Evolutionary conservation across 306 rosid species (phyloP).

Genomic region (Prunus padus): DNA sequence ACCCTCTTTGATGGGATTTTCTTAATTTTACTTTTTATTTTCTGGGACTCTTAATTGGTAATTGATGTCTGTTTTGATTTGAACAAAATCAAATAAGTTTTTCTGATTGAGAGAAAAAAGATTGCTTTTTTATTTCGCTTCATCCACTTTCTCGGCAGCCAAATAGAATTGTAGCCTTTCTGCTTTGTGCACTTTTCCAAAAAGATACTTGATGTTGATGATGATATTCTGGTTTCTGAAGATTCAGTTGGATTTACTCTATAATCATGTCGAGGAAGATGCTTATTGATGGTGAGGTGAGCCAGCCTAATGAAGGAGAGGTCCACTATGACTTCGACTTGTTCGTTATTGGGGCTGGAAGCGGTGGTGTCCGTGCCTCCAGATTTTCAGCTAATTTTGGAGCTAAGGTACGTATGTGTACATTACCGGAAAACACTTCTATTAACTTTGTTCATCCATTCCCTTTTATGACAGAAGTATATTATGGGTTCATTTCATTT

Average conservation of each 20-base stretch:
- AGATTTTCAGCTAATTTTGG: conserved; percentile 81
- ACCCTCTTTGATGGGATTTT: neutral
- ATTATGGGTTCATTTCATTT: neutral
- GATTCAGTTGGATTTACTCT: conserved; percentile 25
- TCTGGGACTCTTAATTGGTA: neutral
- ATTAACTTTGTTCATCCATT: neutral
- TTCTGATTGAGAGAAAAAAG: neutral
- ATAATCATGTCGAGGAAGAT: conserved; percentile 81
- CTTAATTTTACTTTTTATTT: neutral
- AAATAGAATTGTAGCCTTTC: neutral
- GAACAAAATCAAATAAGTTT: neutral
- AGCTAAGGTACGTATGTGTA: conserved; percentile 61
- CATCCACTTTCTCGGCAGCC: neutral
- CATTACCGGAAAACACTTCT: neutral
- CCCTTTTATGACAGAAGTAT: conserved; percentile 12
- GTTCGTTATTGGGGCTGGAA: conserved; percentile 94
- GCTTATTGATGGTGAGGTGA: conserved; percentile 65
- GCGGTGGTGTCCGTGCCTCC: conserved; percentile 97
- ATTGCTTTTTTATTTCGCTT: neutral
- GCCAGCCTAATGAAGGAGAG: conserved; percentile 41
- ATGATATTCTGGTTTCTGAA: conserved; percentile 3
- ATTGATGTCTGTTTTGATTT: neutral
- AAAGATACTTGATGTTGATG: neutral
- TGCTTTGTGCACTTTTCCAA: neutral
- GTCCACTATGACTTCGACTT: conserved; percentile 66